phyloP scores from a whole-genome alignment of 345 rosid genomes.

The Noccaea bulbosa region DNA sequence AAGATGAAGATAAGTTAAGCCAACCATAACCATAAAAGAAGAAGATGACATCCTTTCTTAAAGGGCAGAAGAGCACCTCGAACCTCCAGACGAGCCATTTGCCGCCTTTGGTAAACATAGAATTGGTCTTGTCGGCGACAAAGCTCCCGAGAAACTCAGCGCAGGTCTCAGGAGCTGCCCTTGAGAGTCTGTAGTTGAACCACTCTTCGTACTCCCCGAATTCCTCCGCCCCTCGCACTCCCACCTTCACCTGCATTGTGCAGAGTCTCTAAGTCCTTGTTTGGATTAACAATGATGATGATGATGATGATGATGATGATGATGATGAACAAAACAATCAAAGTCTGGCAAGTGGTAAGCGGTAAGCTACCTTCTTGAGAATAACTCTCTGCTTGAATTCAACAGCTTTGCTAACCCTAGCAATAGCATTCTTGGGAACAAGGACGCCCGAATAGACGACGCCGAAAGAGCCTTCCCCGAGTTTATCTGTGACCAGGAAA shows the following conservation, averaged over 20 bases:
- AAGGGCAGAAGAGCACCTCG: constrained; percentile 57
- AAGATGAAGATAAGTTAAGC: no score
- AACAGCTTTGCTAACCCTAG: constrained; percentile 42
- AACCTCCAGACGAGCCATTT: constrained; percentile 99
- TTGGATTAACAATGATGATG: no score
- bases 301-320: no score
- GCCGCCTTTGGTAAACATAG: constrained; percentile 70
- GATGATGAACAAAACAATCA: no score
- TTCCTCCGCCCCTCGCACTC: constrained; percentile 82
- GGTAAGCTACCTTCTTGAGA: constrained; percentile 61
- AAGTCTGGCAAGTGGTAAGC: no score
- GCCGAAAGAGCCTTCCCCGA: constrained; percentile 97
- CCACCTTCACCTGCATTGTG: constrained; percentile 70
- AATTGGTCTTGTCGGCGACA: constrained; percentile 71
- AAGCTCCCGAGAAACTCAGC: constrained; percentile 92
- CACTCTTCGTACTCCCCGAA: constrained; percentile 94
- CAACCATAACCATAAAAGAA: no score
- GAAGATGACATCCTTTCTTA: no score
- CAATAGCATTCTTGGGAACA: constrained; percentile 61
- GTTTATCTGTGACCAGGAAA: constrained; percentile 69
- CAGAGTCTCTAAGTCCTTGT: no score
- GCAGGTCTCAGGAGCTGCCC: constrained; percentile 98
- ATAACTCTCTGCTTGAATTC: constrained; percentile 74
- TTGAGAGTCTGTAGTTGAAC: constrained; percentile 93
- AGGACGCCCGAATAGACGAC: constrained; percentile 80